Percentiles rank a stretch among this genome's conserved stretches.
These are phyloP conservation scores for Sporothrix inflata DNA, from an alignment of 2,329 filamentous ascomycete species.

Conservation along the genomic window DNA sequence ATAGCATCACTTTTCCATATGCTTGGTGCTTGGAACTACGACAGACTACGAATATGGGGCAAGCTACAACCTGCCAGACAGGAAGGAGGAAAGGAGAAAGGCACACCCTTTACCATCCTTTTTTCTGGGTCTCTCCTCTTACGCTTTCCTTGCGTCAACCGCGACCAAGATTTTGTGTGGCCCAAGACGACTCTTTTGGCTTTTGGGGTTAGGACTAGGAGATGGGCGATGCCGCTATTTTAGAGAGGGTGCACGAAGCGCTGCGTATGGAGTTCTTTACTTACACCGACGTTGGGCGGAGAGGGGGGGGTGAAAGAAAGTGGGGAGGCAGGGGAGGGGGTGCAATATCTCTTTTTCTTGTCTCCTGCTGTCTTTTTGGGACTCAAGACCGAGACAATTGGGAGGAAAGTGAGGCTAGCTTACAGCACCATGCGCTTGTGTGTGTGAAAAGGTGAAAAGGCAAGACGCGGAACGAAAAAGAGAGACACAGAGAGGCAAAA, in stretches of 20 bases:
- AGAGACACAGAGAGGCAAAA: not conserved
- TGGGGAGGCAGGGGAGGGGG: not conserved
- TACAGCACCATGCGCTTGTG: not conserved
- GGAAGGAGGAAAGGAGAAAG: constrained; percentile 4
- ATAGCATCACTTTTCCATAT: not conserved
- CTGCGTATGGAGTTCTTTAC: not conserved
- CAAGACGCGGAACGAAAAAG: not conserved
- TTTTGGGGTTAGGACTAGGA: not conserved
- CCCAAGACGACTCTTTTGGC: not conserved
- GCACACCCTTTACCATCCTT: too few species aligned
- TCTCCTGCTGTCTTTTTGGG: not conserved
- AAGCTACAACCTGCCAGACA: not conserved
- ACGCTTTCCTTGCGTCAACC: not conserved
- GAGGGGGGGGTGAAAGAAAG: not conserved
- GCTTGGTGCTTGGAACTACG: not conserved
- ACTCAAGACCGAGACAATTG: constrained; percentile 10
- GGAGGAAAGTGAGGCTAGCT: constrained; percentile 9
- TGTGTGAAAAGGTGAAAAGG: not conserved
- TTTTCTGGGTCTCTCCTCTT: not conserved
- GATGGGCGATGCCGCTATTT: constrained; percentile 13
- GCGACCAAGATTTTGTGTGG: not conserved
- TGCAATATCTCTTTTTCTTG: not conserved
- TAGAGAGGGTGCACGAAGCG: not conserved
- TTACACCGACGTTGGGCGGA: not conserved
- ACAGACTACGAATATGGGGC: not conserved